Evolutionary conservation across 192 early-diverging fungal genomes (phyloP).

Genomic region (Cetraspora pellucida): DNA sequence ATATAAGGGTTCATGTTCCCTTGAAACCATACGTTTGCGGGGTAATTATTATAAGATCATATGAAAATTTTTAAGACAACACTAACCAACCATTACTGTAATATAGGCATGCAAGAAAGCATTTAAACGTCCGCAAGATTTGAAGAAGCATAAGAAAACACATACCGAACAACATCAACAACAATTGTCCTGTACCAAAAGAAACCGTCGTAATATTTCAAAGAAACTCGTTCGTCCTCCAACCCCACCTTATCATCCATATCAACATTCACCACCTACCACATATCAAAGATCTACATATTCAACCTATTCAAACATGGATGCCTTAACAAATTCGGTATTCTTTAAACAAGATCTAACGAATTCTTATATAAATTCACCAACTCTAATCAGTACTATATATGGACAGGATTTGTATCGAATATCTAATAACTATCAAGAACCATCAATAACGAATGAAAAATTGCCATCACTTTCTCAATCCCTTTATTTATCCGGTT

Average conservation of each 20-base stretch:
- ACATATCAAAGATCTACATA: too few relatives aligned
- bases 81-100: neutral
- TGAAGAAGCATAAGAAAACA: slow-evolving; percentile 90
- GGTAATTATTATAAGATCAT: slow-evolving; percentile 41
- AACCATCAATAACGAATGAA: too few relatives aligned
- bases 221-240: slow-evolving; percentile 21
- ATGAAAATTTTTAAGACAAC: neutral
- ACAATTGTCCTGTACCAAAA: neutral
- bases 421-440: too few relatives aligned
- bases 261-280: too few relatives aligned
- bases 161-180: slow-evolving; percentile 57
- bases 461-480: too few relatives aligned
- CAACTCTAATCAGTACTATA: too few relatives aligned
- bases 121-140: slow-evolving; percentile 93
- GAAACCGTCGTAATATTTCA: neutral
- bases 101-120: slow-evolving; percentile 72
- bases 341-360: too few relatives aligned
- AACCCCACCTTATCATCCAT: slow-evolving; percentile 35
- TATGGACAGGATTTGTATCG: too few relatives aligned
- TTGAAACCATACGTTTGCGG: slow-evolving; percentile 86
- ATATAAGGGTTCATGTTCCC: slow-evolving; percentile 89
- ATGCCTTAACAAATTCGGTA: too few relatives aligned
- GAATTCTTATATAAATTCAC: too few relatives aligned
- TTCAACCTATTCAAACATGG: too few relatives aligned
- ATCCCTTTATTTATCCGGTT: too few relatives aligned